These are phyloP conservation scores for Russula sp. DNA, from an alignment of 768 basidiomycete genomes.

Conservation along the genomic window DNA sequence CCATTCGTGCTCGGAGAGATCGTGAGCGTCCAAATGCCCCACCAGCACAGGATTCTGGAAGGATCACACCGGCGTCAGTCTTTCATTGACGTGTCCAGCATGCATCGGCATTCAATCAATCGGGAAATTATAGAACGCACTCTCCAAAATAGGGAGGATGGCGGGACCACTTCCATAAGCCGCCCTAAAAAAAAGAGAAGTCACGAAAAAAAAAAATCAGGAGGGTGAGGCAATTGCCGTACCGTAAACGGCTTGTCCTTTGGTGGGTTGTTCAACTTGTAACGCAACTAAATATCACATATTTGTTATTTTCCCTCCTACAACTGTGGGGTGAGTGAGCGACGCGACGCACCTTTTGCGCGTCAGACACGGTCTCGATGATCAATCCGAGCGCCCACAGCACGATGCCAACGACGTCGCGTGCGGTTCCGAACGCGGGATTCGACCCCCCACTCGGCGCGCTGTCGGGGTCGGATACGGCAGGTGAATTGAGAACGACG, in stretches of 20 bases:
- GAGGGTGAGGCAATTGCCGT: background rate
- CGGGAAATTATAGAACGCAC: conserved; percentile 30
- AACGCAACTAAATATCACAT: background rate
- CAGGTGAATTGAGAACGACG: conserved; percentile 2
- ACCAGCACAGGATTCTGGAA: conserved; percentile 53
- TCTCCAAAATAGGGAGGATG: conserved; percentile 71
- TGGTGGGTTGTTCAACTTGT: background rate
- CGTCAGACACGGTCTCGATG: conserved; percentile 49
- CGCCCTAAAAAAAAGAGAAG: conserved; percentile 31
- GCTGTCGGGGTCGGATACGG: background rate
- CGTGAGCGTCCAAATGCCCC: conserved; percentile 56
- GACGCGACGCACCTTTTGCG: conserved; percentile 39
- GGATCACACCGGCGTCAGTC: background rate
- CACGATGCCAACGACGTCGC: conserved; percentile 24
- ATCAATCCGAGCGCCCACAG: conserved; percentile 52
- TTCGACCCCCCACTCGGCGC: conserved; percentile 49
- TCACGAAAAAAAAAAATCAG: conserved; percentile 21
- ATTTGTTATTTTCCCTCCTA: background rate
- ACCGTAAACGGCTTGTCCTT: conserved; percentile 5
- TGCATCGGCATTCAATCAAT: background rate
- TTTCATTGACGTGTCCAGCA: background rate
- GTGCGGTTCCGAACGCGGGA: conserved; percentile 43
- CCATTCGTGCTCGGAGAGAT: conserved; percentile 52
- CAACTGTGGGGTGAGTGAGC: too few relatives aligned
- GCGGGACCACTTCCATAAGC: conserved; percentile 50